Evolutionary conservation across 805 yeast species (phyloP).

Genomic region (Hanseniaspora clermontiae): DNA sequence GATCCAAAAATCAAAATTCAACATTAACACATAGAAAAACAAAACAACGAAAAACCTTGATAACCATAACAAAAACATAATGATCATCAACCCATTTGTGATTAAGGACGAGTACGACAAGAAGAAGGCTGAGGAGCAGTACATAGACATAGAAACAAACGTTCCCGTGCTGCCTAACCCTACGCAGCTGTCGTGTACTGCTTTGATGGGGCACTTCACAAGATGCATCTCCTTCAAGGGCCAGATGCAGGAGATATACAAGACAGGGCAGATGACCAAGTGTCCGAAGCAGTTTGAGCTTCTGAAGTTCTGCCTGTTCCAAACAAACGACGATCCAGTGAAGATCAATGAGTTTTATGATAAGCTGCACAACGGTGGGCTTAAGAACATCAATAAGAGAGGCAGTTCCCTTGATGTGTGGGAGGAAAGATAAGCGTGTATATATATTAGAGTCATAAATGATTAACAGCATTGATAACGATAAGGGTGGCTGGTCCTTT

Average conservation of each 20-base stretch:
- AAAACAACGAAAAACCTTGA: not conserved
- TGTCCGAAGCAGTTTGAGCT: slow-evolving; percentile 62
- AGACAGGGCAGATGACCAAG: slow-evolving; percentile 64
- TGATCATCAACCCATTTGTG: slow-evolving; percentile 1
- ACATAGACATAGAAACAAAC: slow-evolving; percentile 5
- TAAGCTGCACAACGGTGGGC: slow-evolving; percentile 24
- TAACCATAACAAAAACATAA: not conserved
- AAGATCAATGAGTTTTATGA: slow-evolving; percentile 65
- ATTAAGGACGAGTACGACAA: not conserved
- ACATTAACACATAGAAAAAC: no score
- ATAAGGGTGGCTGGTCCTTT: no score
- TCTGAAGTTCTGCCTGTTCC: slow-evolving; percentile 59
- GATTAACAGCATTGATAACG: no score
- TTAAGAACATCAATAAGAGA: slow-evolving; percentile 28
- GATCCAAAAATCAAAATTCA: no score
- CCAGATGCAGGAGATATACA: slow-evolving; percentile 67
- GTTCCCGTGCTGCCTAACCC: slow-evolving; percentile 9
- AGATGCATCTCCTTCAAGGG: slow-evolving; percentile 87
- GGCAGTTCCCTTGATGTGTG: slow-evolving; percentile 84
- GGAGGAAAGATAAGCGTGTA: slow-evolving; percentile 32
- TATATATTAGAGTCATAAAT: not conserved
- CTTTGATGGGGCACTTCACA: slow-evolving; percentile 50
- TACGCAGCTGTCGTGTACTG: slow-evolving; percentile 9
- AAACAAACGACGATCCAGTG: slow-evolving; percentile 39
- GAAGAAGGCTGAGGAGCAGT: not conserved